These are phyloP conservation scores for Chlorophyllum brunneum DNA, from an alignment of 768 basidiomycete species.

Conservation along the genomic window DNA sequence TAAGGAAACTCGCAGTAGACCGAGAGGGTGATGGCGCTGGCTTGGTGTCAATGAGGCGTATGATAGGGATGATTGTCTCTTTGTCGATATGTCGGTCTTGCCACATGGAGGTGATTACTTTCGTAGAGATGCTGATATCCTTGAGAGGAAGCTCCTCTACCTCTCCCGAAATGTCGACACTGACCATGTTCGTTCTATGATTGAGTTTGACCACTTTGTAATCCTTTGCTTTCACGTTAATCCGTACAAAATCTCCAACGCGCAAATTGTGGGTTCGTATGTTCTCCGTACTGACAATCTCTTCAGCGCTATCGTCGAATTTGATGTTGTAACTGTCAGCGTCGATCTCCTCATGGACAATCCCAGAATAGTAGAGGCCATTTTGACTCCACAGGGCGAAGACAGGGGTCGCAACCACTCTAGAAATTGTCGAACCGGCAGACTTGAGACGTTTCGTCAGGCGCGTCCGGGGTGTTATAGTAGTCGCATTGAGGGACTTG, in stretches of 20 bases:
- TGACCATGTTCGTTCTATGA: conserved; percentile 26
- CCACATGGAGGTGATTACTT: conserved; percentile 50
- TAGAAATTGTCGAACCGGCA: conserved; percentile 23
- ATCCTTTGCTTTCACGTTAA: not conserved
- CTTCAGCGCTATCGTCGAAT: conserved; percentile 65
- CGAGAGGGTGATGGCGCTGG: conserved; percentile 51
- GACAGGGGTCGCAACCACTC: conserved; percentile 47
- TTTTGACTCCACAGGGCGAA: conserved; percentile 66
- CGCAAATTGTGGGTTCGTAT: conserved; percentile 50
- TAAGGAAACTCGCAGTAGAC: conserved; percentile 29
- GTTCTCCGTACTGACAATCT: conserved; percentile 42
- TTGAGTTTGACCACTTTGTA: conserved; percentile 9
- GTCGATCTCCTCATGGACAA: conserved; percentile 34
- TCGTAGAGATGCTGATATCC: conserved; percentile 47
- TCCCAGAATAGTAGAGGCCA: conserved; percentile 59
- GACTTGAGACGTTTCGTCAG: conserved; percentile 39
- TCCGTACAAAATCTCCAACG: conserved; percentile 54
- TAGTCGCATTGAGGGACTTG: conserved; percentile 24
- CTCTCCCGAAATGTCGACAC: conserved; percentile 37
- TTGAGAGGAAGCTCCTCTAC: conserved; percentile 28
- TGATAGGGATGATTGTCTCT: conserved; percentile 38
- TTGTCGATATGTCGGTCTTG: conserved; percentile 42
- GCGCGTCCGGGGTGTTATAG: conserved; percentile 27
- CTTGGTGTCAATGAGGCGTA: conserved; percentile 31
- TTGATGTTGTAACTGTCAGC: conserved; percentile 39